Conservation (phyloP, 2,329 filamentous ascomycete species). For the Cercospora zeina region DNA sequence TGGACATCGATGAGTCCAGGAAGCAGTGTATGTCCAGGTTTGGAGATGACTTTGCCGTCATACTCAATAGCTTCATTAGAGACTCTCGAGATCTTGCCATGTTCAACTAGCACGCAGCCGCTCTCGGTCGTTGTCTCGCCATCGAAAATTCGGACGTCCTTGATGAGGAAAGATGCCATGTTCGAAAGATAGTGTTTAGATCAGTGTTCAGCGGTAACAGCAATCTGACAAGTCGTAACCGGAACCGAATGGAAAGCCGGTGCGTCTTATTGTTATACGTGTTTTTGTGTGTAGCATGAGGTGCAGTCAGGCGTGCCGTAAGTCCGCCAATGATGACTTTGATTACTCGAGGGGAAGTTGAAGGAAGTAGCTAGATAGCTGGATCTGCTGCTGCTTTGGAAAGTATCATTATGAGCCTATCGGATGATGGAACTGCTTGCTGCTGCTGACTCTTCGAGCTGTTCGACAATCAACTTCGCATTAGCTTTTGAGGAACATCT, state of each 20-base stretch:
- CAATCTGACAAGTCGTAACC: no score
- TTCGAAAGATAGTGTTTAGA: not conserved
- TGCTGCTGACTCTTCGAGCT: no score
- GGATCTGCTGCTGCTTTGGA: not conserved
- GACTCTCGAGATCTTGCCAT: slow-evolving; percentile 45
- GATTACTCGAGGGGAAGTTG: not conserved
- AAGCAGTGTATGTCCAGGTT: slow-evolving; percentile 50
- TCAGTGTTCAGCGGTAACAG: no score
- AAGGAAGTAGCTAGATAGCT: not conserved
- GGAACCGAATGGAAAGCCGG: not conserved
- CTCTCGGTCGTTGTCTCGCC: slow-evolving; percentile 46
- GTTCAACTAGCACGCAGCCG: slow-evolving; percentile 46
- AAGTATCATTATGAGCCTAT: no score
- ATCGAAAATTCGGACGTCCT: slow-evolving; percentile 51
- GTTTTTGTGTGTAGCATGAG: not conserved
- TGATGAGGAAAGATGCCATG: slow-evolving; percentile 44
- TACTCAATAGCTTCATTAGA: slow-evolving; percentile 24
- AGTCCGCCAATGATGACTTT: not conserved
- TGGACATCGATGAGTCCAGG: slow-evolving; percentile 56
- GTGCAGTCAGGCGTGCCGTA: not conserved
- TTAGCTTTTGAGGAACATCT: no score
- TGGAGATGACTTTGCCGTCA: slow-evolving; percentile 42
- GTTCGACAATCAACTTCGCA: no score
- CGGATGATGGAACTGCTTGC: not conserved
- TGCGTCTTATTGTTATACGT: not conserved